Percentiles rank a stretch among this genome's conserved stretches.
phyloP scores from a whole-genome alignment of 177 flowering plant species.

The Tripterygium wilfordii region DNA sequence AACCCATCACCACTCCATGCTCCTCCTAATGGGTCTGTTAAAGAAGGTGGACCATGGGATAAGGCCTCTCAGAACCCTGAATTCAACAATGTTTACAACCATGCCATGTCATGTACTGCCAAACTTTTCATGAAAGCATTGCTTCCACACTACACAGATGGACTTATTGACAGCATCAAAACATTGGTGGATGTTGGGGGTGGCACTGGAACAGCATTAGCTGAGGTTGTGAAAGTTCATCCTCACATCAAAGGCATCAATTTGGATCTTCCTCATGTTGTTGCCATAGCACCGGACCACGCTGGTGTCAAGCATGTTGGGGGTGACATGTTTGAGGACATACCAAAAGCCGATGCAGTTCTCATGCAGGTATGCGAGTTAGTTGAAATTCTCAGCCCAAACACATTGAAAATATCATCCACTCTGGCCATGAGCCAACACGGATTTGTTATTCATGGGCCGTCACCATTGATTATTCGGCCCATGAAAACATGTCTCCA shows the following conservation, averaged over 20 bases:
- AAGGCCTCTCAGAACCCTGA: slow-evolving; percentile 13
- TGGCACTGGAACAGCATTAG: slow-evolving; percentile 22
- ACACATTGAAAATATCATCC: background rate
- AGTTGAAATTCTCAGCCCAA: background rate
- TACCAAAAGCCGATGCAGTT: slow-evolving; percentile 1
- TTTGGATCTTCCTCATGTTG: slow-evolving; percentile 2
- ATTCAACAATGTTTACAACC: slow-evolving; percentile 19
- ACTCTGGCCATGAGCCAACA: too few relatives aligned
- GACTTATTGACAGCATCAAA: slow-evolving; percentile 8
- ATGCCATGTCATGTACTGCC: slow-evolving; percentile 19
- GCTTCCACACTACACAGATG: slow-evolving; percentile 17
- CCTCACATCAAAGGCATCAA: slow-evolving; percentile 1
- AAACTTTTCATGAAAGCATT: slow-evolving; percentile 11
- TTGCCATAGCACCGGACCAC: background rate
- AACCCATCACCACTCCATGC: slow-evolving; percentile 4
- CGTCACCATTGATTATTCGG: too few relatives aligned
- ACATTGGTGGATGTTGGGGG: slow-evolving; percentile 35
- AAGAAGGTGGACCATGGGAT: slow-evolving; percentile 30
- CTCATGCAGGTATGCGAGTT: background rate
- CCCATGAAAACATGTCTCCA: too few relatives aligned
- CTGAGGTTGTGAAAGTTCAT: slow-evolving; percentile 13
- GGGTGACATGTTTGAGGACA: background rate
- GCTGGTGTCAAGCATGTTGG: background rate
- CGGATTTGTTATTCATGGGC: too few relatives aligned
- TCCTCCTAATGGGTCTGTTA: slow-evolving; percentile 17